A percentile compares a stretch with the other conserved stretches of the same genome.
phyloP scores from a whole-genome alignment of 208 protist genomes.

The Trypanosoma congolense region DNA sequence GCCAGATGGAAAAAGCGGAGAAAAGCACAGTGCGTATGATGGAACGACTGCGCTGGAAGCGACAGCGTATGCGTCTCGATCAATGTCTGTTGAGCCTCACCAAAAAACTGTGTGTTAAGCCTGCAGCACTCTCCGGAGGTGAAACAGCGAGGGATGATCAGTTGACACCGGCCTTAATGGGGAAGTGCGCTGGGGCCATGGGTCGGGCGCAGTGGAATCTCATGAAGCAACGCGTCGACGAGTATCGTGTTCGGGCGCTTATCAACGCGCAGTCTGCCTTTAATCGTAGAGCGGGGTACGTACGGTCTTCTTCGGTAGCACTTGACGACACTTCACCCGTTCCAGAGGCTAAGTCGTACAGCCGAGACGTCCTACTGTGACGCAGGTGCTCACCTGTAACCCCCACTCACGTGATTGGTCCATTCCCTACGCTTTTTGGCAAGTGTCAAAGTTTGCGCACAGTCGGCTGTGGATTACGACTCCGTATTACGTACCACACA shows the following conservation, averaged over 20 bases:
- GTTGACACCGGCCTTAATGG: neutral
- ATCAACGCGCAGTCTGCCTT: constrained; percentile 1
- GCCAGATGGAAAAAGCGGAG: constrained; percentile 41
- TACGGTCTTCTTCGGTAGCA: constrained; percentile 28
- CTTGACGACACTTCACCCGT: constrained; percentile 66
- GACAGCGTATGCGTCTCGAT: constrained; percentile 25
- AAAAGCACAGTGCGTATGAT: constrained; percentile 21
- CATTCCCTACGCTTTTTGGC: constrained; percentile 87
- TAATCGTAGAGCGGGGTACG: neutral
- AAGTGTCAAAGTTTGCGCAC: constrained; percentile 75
- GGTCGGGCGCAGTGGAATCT: neutral
- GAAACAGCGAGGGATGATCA: neutral
- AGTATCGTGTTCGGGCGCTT: constrained; percentile 33
- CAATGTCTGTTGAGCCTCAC: neutral
- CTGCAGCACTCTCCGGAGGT: neutral
- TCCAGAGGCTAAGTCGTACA: constrained; percentile 62
- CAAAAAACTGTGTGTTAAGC: neutral
- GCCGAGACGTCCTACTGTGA: constrained; percentile 33
- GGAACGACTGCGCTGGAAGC: constrained; percentile 26
- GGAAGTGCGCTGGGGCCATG: neutral
- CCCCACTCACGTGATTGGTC: constrained; percentile 79
- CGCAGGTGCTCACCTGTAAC: constrained; percentile 84
- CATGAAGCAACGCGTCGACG: constrained; percentile 49
- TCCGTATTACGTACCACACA: constrained; percentile 88
- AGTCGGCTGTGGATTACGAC: constrained; percentile 87